phyloP scores from a whole-genome alignment of 345 rosid species.

The Salix koriyanagi region DNA sequence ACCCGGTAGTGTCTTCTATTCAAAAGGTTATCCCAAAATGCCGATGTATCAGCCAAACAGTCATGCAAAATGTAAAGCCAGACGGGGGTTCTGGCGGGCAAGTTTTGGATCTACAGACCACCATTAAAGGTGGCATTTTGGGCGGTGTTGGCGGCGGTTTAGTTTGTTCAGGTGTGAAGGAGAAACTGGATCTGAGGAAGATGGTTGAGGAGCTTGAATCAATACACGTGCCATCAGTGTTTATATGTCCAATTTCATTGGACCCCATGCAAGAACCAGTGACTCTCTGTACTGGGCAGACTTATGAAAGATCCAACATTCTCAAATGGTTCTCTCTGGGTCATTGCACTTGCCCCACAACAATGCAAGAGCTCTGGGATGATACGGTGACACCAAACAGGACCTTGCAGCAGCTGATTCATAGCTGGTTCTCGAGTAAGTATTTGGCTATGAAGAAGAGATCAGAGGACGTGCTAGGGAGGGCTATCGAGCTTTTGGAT shows the following conservation, averaged over 20 bases:
- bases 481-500: slow-evolving; percentile 50
- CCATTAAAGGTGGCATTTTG: slow-evolving; percentile 61
- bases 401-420: slow-evolving; percentile 57
- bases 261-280: slow-evolving; percentile 79
- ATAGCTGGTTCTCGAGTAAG: slow-evolving; percentile 61
- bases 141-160: slow-evolving; percentile 43
- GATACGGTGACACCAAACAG: slow-evolving; percentile 55
- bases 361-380: slow-evolving; percentile 81
- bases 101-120: slow-evolving; percentile 58
- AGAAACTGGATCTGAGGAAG: slow-evolving; percentile 58
- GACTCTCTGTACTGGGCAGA: slow-evolving; percentile 74
- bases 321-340: slow-evolving; percentile 66
- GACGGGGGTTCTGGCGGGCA: slow-evolving; percentile 43
- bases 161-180: slow-evolving; percentile 22
- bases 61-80: slow-evolving; percentile 21
- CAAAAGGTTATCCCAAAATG: slow-evolving; percentile 29
- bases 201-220: slow-evolving; percentile 60
- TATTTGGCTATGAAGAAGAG: slow-evolving; percentile 57
- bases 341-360: slow-evolving; percentile 65
- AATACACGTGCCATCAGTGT: slow-evolving; percentile 55
- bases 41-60: slow-evolving; percentile 51
- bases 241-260: slow-evolving; percentile 70
- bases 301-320: slow-evolving; percentile 65
- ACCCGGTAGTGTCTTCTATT: neutral
- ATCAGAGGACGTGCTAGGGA: slow-evolving; percentile 60